Evolutionary conservation across 1,284 basidiomycete genomes (phyloP).

Genomic region (Lentinula novae-zelandiae): DNA sequence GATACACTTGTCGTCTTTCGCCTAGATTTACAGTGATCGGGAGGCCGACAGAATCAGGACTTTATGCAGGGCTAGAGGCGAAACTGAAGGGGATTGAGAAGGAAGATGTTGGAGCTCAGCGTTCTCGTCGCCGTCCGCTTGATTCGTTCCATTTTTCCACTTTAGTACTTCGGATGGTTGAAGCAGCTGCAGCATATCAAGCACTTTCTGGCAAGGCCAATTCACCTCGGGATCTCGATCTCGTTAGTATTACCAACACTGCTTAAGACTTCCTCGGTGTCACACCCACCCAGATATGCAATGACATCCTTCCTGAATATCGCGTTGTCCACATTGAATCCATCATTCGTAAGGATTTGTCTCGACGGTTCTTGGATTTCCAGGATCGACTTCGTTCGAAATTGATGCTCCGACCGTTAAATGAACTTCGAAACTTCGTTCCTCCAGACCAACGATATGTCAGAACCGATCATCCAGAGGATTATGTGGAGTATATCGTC

Average conservation of each 20-base stretch:
- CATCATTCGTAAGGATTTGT: slow-evolving; percentile 9
- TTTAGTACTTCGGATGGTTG: slow-evolving; percentile 11
- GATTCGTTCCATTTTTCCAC: slow-evolving; percentile 10
- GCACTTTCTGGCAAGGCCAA: neutral
- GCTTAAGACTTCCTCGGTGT: slow-evolving; percentile 9
- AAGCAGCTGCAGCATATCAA: slow-evolving; percentile 3
- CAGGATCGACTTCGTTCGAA: slow-evolving; percentile 3
- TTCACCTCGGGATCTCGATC: neutral
- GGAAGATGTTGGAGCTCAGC: slow-evolving; percentile 7
- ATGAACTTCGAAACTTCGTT: slow-evolving; percentile 1
- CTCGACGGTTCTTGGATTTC: neutral
- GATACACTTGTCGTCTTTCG: slow-evolving; percentile 8
- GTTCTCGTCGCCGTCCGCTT: neutral
- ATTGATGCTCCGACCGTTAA: neutral
- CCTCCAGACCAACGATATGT: slow-evolving; percentile 6
- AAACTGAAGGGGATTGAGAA: slow-evolving; percentile 9
- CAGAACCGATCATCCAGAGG: neutral
- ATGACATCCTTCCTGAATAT: slow-evolving; percentile 12
- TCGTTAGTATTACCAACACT: slow-evolving; percentile 5
- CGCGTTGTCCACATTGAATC: slow-evolving; percentile 13
- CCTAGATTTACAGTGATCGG: neutral
- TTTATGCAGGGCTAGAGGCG: neutral
- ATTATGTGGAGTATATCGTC: slow-evolving; percentile 7
- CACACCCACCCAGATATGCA: slow-evolving; percentile 12
- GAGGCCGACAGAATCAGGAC: neutral